Percentiles rank a stretch among this genome's conserved stretches.
Conservation (phyloP, 1,139 yeast genomes). For the Schwanniomyces etchellsii region DNA sequence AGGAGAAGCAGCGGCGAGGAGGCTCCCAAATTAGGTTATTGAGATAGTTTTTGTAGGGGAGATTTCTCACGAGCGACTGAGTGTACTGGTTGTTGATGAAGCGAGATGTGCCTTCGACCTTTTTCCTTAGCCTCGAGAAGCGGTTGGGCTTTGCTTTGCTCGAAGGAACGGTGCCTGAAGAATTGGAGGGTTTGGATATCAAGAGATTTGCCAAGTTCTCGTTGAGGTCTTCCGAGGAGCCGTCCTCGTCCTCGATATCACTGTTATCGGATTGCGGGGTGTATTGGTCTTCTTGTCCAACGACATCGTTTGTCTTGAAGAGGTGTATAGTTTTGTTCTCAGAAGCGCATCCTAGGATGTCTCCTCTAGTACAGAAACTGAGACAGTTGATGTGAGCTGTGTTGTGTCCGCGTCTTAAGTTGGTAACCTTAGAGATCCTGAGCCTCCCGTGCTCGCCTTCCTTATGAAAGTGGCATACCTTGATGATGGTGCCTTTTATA, state of each 20-base stretch:
- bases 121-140: slow-evolving; percentile 12
- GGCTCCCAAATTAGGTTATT: slow-evolving; percentile 43
- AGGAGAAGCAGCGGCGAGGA: slow-evolving; percentile 41
- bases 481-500: slow-evolving; percentile 63
- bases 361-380: slow-evolving; percentile 45
- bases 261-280: slow-evolving; percentile 6
- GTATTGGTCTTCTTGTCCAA: slow-evolving; percentile 3
- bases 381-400: slow-evolving; percentile 51
- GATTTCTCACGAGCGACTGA: slow-evolving; percentile 30
- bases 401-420: slow-evolving; percentile 68
- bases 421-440: slow-evolving; percentile 31
- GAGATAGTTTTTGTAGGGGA: slow-evolving; percentile 39
- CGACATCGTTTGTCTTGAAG: slow-evolving; percentile 32
- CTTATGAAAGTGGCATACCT: slow-evolving; percentile 33
- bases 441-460: slow-evolving; percentile 4
- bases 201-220: slow-evolving; percentile 40
- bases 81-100: slow-evolving; percentile 33
- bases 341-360: slow-evolving; percentile 60
- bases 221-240: slow-evolving; percentile 34
- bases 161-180: slow-evolving; percentile 4
- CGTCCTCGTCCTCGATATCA: slow-evolving; percentile 9
- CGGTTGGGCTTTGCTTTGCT: slow-evolving; percentile 15
- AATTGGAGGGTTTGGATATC: slow-evolving; percentile 20
- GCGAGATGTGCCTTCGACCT: slow-evolving; percentile 12
- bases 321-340: slow-evolving; percentile 67